These are phyloP conservation scores for Fusarium sororula DNA, from an alignment of 2,329 filamentous ascomycete genomes.

Conservation along the genomic window DNA sequence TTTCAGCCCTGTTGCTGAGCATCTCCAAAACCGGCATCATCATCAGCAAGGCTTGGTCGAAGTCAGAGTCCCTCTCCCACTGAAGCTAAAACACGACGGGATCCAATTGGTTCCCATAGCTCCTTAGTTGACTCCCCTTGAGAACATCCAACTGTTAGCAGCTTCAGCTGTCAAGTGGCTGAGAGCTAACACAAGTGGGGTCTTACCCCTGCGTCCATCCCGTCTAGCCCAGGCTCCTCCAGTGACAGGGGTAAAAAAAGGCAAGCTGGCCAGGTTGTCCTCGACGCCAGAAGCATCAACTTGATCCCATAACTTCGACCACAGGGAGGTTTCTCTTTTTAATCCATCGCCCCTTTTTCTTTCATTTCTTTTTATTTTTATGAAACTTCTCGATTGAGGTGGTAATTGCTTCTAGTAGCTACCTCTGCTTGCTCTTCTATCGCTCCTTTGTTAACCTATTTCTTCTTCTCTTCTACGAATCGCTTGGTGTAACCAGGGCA, in stretches of 20 bases:
- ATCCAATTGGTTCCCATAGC: constrained; percentile 8
- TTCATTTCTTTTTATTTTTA: constrained; percentile 19
- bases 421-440: constrained; percentile 32
- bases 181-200: constrained; percentile 31
- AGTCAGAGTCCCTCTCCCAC: background rate
- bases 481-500: constrained; percentile 15
- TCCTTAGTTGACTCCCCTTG: background rate
- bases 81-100: constrained; percentile 4
- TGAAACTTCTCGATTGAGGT: constrained; percentile 17
- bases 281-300: constrained; percentile 31
- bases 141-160: constrained; percentile 26
- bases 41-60: background rate
- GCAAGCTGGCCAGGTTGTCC: constrained; percentile 43
- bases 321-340: constrained; percentile 33
- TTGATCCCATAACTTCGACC: constrained; percentile 33
- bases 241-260: constrained; percentile 30
- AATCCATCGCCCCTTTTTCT: constrained; percentile 23
- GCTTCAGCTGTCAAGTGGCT: constrained; percentile 33
- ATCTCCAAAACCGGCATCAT: constrained; percentile 1
- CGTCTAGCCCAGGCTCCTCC: background rate
- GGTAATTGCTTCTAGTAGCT: constrained; percentile 30
- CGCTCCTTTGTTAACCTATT: constrained; percentile 38
- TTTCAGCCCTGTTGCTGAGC: background rate
- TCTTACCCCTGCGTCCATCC: constrained; percentile 39
- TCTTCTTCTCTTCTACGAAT: constrained; percentile 16